Evolutionary conservation across 164 flowering plant species (phyloP).

Genomic region (Piper longum): DNA sequence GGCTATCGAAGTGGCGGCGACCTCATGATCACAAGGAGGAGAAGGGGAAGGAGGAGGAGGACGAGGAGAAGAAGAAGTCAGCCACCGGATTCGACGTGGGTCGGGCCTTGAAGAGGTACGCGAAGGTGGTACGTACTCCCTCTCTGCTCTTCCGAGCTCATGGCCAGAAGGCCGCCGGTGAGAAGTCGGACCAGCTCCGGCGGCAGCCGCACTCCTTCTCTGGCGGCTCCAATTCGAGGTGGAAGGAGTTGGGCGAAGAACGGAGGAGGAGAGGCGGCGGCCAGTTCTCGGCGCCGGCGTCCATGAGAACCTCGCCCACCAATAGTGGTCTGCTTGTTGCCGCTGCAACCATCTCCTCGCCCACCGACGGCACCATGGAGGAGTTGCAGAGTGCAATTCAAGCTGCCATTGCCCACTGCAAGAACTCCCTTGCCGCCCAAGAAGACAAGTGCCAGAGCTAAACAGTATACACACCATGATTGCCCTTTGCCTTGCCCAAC

Average conservation of each 20-base stretch:
- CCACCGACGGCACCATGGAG: conserved; percentile 73
- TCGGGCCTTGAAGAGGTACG: conserved; percentile 42
- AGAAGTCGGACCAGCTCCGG: conserved; percentile 3
- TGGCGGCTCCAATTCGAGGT: conserved; percentile 13
- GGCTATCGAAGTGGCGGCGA: conserved; percentile 30
- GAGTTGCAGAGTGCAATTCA: conserved; percentile 91
- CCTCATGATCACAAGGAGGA: conserved; percentile 9
- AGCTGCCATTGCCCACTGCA: conserved; percentile 96
- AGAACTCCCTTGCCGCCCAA: conserved; percentile 51
- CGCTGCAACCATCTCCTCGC: conserved; percentile 12
- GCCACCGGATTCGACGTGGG: conserved; percentile 35
- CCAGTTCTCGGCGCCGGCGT: conserved; percentile 67
- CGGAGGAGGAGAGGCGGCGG: conserved; percentile 18
- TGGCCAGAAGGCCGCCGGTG: conserved; percentile 23
- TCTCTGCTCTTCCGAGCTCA: conserved; percentile 14
- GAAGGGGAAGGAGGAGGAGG: neutral
- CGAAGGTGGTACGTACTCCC: conserved; percentile 41
- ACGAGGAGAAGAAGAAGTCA: conserved; percentile 9
- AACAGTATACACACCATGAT: neutral
- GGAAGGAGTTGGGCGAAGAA: conserved; percentile 14
- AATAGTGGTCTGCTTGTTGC: conserved; percentile 61
- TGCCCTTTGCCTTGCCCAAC: neutral
- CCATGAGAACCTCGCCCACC: conserved; percentile 66
- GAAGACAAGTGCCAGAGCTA: conserved; percentile 15
- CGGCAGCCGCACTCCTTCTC: conserved; percentile 51